Evolutionary conservation across 306 rosid genomes (phyloP).

Genomic region (Dryas alaskensis): DNA sequence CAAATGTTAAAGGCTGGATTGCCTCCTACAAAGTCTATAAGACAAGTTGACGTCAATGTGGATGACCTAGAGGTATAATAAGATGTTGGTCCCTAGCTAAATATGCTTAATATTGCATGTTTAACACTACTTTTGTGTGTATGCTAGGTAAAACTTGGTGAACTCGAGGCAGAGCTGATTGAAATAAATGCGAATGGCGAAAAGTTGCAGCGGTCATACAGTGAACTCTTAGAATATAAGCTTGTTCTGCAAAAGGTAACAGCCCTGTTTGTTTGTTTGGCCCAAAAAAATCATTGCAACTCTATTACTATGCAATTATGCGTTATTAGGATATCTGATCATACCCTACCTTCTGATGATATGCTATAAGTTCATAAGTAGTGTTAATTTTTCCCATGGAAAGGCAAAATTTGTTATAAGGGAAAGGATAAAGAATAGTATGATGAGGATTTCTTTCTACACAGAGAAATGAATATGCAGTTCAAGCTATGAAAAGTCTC

Average conservation of each 20-base stretch:
- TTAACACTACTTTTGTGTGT: conserved; percentile 16
- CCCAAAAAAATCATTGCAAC: neutral
- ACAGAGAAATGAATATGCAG: neutral
- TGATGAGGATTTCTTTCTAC: neutral
- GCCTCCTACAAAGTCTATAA: conserved; percentile 41
- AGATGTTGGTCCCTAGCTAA: conserved; percentile 1
- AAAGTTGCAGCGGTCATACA: conserved; percentile 84
- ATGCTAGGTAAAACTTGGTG: conserved; percentile 78
- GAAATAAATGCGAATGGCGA: conserved; percentile 93
- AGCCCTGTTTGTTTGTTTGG: conserved; percentile 16
- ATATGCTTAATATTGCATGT: neutral
- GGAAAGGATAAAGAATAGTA: neutral
- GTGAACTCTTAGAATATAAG: conserved; percentile 85
- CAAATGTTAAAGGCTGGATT: conserved; percentile 84
- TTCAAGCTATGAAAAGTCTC: neutral
- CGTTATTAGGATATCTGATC: neutral
- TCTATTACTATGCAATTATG: neutral
- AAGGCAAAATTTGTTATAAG: neutral
- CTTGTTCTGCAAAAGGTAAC: conserved; percentile 85
- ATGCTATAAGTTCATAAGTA: neutral
- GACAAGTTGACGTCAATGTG: conserved; percentile 46
- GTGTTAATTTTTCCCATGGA: neutral
- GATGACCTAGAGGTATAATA: conserved; percentile 79
- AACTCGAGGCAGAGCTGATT: conserved; percentile 78
- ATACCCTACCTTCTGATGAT: neutral